Evolutionary conservation across 2,329 filamentous ascomycete species (phyloP).

Genomic region (Diaporthe ilicicola): DNA sequence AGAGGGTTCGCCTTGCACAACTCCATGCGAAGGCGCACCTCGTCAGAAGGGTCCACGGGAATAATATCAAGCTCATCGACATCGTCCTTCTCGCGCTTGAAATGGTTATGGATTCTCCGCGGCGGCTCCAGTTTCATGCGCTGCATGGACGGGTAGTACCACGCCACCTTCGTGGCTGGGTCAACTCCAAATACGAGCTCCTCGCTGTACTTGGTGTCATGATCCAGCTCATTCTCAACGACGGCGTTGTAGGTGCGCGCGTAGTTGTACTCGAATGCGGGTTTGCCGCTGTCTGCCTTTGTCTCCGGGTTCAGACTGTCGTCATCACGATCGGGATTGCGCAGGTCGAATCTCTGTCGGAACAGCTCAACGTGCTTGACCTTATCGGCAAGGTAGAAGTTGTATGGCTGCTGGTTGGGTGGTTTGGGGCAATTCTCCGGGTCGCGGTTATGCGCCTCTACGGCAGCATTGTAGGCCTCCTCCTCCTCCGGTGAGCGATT

Average conservation of each 20-base stretch:
- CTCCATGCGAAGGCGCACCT: conserved; percentile 60
- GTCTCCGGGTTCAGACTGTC: conserved; percentile 63
- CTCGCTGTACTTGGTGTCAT: conserved; percentile 69
- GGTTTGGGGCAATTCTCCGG: conserved; percentile 64
- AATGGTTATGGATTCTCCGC: conserved; percentile 67
- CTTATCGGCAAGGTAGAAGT: conserved; percentile 69
- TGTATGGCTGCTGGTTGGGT: conserved; percentile 69
- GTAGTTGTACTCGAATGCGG: conserved; percentile 65
- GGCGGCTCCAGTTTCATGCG: conserved; percentile 69
- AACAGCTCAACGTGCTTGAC: conserved; percentile 60
- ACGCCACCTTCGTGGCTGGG: conserved; percentile 60
- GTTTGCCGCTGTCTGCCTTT: conserved; percentile 48
- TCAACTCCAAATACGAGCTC: conserved; percentile 66
- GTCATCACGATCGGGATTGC: conserved; percentile 63
- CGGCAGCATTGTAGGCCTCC: conserved; percentile 56
- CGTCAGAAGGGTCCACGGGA: conserved; percentile 64
- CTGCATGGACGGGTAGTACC: conserved; percentile 76
- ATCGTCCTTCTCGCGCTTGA: conserved; percentile 57
- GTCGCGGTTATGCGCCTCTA: conserved; percentile 64
- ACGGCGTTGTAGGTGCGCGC: conserved; percentile 72
- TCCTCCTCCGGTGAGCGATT: conserved; percentile 64
- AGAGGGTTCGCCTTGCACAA: conserved; percentile 62
- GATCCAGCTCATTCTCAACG: conserved; percentile 63
- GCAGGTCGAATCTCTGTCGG: conserved; percentile 67
- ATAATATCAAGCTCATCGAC: conserved; percentile 64